phyloP scores from a whole-genome alignment of 1,284 basidiomycete genomes.

The Sparassis latifolia region DNA sequence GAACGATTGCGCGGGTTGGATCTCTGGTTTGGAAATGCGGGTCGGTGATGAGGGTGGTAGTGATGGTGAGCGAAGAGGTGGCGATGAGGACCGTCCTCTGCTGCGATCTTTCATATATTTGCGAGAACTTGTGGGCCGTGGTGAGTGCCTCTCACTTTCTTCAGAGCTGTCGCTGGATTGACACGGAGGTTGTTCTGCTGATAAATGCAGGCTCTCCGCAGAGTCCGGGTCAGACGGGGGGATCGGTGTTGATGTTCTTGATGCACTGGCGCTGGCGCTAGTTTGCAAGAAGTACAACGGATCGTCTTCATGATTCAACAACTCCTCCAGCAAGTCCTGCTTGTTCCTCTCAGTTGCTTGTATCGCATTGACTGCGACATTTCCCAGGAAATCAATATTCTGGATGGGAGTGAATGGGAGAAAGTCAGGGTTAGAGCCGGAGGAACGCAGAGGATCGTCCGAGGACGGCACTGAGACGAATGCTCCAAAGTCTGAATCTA shows the following conservation, averaged over 20 bases:
- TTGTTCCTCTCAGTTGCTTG: constrained; percentile 44
- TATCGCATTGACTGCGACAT: constrained; percentile 49
- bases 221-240: constrained; percentile 3
- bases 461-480: constrained; percentile 58
- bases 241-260: constrained; percentile 12
- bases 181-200: constrained; percentile 2
- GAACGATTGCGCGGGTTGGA: constrained; percentile 31
- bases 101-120: constrained; percentile 1
- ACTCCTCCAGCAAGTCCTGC: constrained; percentile 50
- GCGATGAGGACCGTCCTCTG: constrained; percentile 5
- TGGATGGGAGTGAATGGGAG: constrained; percentile 16
- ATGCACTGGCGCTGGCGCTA: constrained; percentile 2
- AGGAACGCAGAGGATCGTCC: constrained; percentile 48
- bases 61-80: constrained; percentile 23
- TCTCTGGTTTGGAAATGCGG: constrained; percentile 19
- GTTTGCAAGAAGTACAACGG: constrained; percentile 47
- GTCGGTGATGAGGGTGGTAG: constrained; percentile 25
- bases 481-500: constrained; percentile 57
- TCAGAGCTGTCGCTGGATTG: not conserved
- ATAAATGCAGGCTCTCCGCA: not conserved
- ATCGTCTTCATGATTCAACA: constrained; percentile 59
- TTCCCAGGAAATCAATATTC: constrained; percentile 47
- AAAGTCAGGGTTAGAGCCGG: constrained; percentile 9
- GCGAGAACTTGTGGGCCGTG: not conserved
- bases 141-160: constrained; percentile 1